Conservation (phyloP, 768 basidiomycete genomes). For the Amanita subjunquillea region DNA sequence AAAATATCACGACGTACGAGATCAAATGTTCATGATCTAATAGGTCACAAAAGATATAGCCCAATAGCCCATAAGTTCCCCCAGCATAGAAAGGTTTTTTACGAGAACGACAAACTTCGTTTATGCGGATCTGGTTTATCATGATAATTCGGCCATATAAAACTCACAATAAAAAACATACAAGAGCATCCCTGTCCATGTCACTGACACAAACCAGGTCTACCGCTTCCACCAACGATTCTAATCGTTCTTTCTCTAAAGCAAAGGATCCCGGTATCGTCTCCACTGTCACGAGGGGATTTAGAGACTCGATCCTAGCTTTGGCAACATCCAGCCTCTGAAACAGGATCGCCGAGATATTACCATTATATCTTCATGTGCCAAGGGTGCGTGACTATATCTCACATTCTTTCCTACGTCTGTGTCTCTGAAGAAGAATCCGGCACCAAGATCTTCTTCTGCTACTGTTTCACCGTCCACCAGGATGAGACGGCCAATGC, state of each 20-base stretch:
- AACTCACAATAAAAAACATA: slow-evolving; percentile 27
- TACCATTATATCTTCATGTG: slow-evolving; percentile 27
- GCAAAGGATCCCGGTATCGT: slow-evolving; percentile 41
- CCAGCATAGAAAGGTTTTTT: slow-evolving; percentile 86
- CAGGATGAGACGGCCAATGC: slow-evolving; percentile 83
- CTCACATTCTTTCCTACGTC: slow-evolving; percentile 86
- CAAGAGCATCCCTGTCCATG: slow-evolving; percentile 56
- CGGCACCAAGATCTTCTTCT: slow-evolving; percentile 82
- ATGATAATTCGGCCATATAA: slow-evolving; percentile 5
- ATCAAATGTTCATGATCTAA: slow-evolving; percentile 78
- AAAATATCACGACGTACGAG: slow-evolving; percentile 44
- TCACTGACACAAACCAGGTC: slow-evolving; percentile 89
- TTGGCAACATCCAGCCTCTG: slow-evolving; percentile 84
- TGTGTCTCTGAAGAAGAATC: slow-evolving; percentile 90
- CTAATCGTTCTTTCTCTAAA: slow-evolving; percentile 38
- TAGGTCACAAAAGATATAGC: slow-evolving; percentile 93
- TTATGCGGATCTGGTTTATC: slow-evolving; percentile 53
- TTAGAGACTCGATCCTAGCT: slow-evolving; percentile 77
- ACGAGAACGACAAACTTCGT: slow-evolving; percentile 66
- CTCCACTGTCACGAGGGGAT: slow-evolving; percentile 83
- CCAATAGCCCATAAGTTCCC: slow-evolving; percentile 80
- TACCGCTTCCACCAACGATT: slow-evolving; percentile 48
- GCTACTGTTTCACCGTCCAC: slow-evolving; percentile 68
- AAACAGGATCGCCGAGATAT: slow-evolving; percentile 23
- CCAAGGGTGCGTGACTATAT: slow-evolving; percentile 7